These are phyloP conservation scores for Aureobasidium sp. DNA, from an alignment of 2,329 filamentous ascomycete species.

Conservation along the genomic window DNA sequence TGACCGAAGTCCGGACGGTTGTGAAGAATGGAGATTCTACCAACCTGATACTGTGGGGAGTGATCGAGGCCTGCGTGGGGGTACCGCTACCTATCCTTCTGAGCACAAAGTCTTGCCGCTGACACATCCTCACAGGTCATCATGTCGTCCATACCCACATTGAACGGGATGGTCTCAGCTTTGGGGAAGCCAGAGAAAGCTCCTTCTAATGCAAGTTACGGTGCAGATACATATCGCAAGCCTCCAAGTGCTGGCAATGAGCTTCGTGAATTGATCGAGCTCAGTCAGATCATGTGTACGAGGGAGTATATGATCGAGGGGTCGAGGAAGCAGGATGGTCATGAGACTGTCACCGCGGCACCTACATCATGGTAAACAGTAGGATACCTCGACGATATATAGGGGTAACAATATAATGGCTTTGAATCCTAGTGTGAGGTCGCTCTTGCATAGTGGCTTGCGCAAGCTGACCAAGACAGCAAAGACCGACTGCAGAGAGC, in stretches of 20 bases:
- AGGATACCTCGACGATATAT: too few species aligned
- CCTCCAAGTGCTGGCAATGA: background rate
- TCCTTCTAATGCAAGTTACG: background rate
- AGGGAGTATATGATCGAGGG: too few species aligned
- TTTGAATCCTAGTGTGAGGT: too few species aligned
- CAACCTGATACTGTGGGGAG: conserved; percentile 9
- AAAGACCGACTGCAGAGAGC: too few species aligned
- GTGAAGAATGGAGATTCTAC: conserved; percentile 6
- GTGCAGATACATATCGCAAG: background rate
- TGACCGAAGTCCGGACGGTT: background rate
- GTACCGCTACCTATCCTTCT: background rate
- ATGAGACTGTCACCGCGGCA: too few species aligned
- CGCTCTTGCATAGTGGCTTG: too few species aligned
- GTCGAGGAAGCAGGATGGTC: too few species aligned
- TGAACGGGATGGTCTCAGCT: background rate
- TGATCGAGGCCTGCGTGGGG: conserved; percentile 4
- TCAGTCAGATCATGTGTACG: too few species aligned
- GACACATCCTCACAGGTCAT: conserved; percentile 8
- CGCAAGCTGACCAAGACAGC: too few species aligned
- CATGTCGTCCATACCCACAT: conserved; percentile 1
- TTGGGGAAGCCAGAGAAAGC: background rate
- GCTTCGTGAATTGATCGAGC: background rate
- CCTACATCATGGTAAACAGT: too few species aligned
- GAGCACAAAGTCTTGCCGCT: background rate
- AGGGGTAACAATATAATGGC: too few species aligned